A percentile compares a stretch with the other conserved stretches of the same genome.
These are phyloP conservation scores for Aspergillus sp. DNA, from an alignment of 2,329 filamentous ascomycete genomes.

Conservation along the genomic window DNA sequence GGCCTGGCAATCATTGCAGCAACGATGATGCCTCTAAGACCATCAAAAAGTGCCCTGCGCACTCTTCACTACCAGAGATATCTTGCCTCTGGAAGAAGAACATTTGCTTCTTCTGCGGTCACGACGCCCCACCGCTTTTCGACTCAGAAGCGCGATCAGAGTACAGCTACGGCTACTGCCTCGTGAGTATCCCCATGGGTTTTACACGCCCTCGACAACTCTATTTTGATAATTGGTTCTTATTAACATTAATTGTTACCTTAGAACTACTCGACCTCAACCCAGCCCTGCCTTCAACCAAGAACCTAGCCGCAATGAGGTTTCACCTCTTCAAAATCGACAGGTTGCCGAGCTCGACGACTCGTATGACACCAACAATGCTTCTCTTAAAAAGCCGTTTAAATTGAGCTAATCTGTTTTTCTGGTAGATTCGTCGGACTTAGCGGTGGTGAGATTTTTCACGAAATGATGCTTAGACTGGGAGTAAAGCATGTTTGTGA, in stretches of 20 bases:
- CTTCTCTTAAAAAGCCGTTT: background rate
- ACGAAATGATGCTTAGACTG: slow-evolving; percentile 97
- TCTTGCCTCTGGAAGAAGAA: slow-evolving; percentile 36
- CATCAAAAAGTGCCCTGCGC: slow-evolving; percentile 50
- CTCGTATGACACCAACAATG: slow-evolving; percentile 59
- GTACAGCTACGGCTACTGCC: slow-evolving; percentile 51
- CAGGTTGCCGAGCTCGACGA: slow-evolving; percentile 70
- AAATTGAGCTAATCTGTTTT: slow-evolving; percentile 10
- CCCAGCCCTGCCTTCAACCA: slow-evolving; percentile 63
- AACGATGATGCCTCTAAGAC: slow-evolving; percentile 53
- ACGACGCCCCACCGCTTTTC: slow-evolving; percentile 48
- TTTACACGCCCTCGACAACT: background rate
- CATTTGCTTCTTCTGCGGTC: slow-evolving; percentile 48
- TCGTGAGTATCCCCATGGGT: slow-evolving; percentile 48
- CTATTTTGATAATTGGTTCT: background rate
- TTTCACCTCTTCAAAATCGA: slow-evolving; percentile 66
- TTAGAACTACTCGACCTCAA: slow-evolving; percentile 56
- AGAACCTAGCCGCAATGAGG: slow-evolving; percentile 58
- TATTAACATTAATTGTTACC: slow-evolving; percentile 17
- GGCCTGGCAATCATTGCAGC: slow-evolving; percentile 35
- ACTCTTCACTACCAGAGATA: slow-evolving; percentile 45
- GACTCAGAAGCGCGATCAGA: slow-evolving; percentile 46
- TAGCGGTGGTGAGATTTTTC: slow-evolving; percentile 94
- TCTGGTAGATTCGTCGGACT: slow-evolving; percentile 79
- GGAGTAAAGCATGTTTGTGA: slow-evolving; percentile 90